Evolutionary conservation across 306 rosid species (phyloP), one percentile per base, ranked within the genome.

Genomic region (Fragaria vesca): DNA sequence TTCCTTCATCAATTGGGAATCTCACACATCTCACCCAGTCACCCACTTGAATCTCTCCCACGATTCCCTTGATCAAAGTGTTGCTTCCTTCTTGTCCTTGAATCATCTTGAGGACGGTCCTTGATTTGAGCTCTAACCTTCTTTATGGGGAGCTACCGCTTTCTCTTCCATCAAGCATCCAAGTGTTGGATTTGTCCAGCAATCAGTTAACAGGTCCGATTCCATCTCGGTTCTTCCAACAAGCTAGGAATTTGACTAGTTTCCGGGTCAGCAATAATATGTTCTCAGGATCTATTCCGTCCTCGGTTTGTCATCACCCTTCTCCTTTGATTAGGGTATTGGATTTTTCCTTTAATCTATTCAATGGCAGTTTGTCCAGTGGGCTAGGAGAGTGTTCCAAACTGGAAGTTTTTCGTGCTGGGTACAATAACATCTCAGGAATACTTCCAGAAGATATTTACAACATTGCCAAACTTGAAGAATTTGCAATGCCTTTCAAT

Each of bases 1-100:
- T 24, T 58, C 34, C 34, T 58, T 58, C 65, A 58, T 58, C 21
- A 21, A 12, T 58, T n/a, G 15, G 2, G 24, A 58, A 10, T 58
- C 65, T 58, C 65, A 21, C 34, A 24, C 66, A 60, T 60, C 36
- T 60, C 36, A 60, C 34, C 66, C 66, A 60, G 17, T 60, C 36
- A 60, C 34, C 66, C 66, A 60, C 66, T 24, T 60, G 66, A 60
- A 60, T 60, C 36, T 60, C 34, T 60, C 66, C 16, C 8, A 60
- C 36, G 26, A 60, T 60, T 60, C 36, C 17, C 6, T 60, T 8
- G 12, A 54, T 24, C 36, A 11, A 11, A 24, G 36, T 60, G 34
- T 24, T 26, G 66, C 36, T 11, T 60, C 34, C 66, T 60, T 60
- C 18, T 60, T 12, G 15, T 60, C 34, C 17, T 60, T 26, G 36